Evolutionary conservation across 768 basidiomycete species (phyloP), one percentile per base, ranked within the genome.

Genomic region (Calocera cornea): DNA sequence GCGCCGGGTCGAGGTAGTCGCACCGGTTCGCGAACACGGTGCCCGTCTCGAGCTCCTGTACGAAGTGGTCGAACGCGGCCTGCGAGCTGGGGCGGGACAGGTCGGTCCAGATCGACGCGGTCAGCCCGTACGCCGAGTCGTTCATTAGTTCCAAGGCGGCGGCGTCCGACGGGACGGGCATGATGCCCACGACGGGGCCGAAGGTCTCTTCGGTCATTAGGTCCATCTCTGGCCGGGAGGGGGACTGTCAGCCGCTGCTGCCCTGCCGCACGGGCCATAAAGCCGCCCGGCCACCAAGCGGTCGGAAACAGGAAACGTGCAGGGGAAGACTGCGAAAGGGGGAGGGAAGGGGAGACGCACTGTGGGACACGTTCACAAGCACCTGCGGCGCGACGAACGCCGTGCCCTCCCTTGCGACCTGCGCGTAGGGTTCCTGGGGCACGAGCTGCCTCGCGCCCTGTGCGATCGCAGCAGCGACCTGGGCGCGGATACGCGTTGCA

Each of bases 21-120:
- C 90, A 88, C 83, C 92, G 81, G 77, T 99, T 99, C 73, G 95
- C 76, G 77, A 91, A 98, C 5, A 98, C 93, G 0, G 95, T 99
- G 1, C 97, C 97, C 0, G 89, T 86, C 67, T 95, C 86, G 34
- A 98, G 76, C 69, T 84, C 82, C 64, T 89, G 86, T 7, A 82
- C 84, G 29, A 95, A 78, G 60, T 75, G 76, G 67, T 87, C 72
- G 78, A 97, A 97, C 0, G 83, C 86, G 1, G 76, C 73, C 69
- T 89, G 82, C 0, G 89, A 90, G n/a, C 82, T 82, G 0, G 80
- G 75, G 67, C 86, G 82, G 1, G 77, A 77, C 33, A 81, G 83
- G 71, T 90, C 83, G 0, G 97, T 97, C 97, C 95, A 99, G 34
- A 99, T 76, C 19, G 92, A 94, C 2, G 92, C 92, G 1, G 95